phyloP scores from a whole-genome alignment of 225 moss, liverwort and hornwort genomes.

The Sphagnum tenellum region DNA sequence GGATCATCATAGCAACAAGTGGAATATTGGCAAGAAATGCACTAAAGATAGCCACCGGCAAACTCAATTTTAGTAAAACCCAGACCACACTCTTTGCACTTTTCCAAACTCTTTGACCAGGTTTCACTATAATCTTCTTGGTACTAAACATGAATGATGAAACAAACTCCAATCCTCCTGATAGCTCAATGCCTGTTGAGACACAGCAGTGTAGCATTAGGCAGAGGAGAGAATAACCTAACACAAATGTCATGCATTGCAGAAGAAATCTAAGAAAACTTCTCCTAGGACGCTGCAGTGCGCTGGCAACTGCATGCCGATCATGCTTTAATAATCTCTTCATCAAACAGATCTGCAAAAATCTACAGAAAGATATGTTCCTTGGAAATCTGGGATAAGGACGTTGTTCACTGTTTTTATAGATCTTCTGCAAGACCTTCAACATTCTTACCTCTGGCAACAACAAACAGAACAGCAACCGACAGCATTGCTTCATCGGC shows the following conservation, averaged over 20 bases:
- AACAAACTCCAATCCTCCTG: constrained; percentile 79
- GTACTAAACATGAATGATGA: constrained; percentile 70
- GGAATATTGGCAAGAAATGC: constrained; percentile 97
- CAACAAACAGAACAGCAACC: constrained; percentile 73
- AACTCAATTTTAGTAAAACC: constrained; percentile 73
- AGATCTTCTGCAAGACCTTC: too few relatives aligned
- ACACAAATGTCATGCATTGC: too few relatives aligned
- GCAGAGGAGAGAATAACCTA: not conserved
- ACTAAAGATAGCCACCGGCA: constrained; percentile 81
- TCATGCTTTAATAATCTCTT: too few relatives aligned
- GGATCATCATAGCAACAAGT: constrained; percentile 97
- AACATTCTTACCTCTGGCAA: constrained; percentile 57
- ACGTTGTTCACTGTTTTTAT: too few relatives aligned
- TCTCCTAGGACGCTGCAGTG: too few relatives aligned
- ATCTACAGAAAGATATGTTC: too few relatives aligned
- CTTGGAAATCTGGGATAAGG: too few relatives aligned
- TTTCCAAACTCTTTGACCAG: constrained; percentile 31
- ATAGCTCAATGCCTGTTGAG: constrained; percentile 66
- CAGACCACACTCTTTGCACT: constrained; percentile 72
- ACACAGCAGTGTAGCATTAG: not conserved
- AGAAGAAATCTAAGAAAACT: too few relatives aligned
- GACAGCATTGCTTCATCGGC: constrained; percentile 79
- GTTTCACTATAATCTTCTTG: constrained; percentile 30
- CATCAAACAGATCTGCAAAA: too few relatives aligned
- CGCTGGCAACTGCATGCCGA: too few relatives aligned